These are phyloP conservation scores for Rhizophora mangle DNA, from an alignment of 345 rosid genomes.

Conservation along the genomic window DNA sequence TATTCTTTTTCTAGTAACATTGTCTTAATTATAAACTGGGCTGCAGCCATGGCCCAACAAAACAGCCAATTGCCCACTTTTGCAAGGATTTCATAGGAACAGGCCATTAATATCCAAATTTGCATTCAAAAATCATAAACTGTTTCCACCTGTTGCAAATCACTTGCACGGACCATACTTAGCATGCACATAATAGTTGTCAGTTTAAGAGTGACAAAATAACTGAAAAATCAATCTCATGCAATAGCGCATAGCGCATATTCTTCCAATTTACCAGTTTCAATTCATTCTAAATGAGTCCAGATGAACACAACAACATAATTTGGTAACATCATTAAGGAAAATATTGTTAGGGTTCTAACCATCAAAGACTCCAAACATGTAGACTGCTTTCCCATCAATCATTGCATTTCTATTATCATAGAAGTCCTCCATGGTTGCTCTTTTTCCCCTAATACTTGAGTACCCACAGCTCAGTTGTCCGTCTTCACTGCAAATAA, in stretches of 20 bases:
- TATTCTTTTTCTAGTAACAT: no score
- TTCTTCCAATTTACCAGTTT: conserved; percentile 1
- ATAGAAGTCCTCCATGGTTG: conserved; percentile 90
- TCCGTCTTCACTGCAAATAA: conserved; percentile 74
- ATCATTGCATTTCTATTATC: conserved; percentile 69
- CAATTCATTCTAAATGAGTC: conserved; percentile 1
- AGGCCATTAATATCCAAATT: no score
- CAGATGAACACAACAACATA: not conserved
- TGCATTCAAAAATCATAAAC: no score
- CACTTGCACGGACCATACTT: not conserved
- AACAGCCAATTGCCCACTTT: no score
- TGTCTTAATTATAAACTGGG: no score
- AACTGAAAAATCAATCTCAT: conserved; percentile 9
- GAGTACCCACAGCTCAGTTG: conserved; percentile 90
- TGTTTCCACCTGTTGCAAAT: no score
- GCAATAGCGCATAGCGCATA: not conserved
- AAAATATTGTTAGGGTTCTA: conserved; percentile 27
- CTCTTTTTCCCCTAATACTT: conserved; percentile 95
- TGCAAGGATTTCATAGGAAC: no score
- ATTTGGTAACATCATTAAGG: conserved; percentile 11
- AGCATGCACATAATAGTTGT: not conserved
- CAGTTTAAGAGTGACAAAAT: not conserved
- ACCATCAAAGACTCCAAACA: conserved; percentile 99
- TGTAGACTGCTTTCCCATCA: conserved; percentile 69
- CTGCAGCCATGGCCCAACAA: no score